Evolutionary conservation across 768 basidiomycete species (phyloP).

Genomic region (Leccinum broughii): DNA sequence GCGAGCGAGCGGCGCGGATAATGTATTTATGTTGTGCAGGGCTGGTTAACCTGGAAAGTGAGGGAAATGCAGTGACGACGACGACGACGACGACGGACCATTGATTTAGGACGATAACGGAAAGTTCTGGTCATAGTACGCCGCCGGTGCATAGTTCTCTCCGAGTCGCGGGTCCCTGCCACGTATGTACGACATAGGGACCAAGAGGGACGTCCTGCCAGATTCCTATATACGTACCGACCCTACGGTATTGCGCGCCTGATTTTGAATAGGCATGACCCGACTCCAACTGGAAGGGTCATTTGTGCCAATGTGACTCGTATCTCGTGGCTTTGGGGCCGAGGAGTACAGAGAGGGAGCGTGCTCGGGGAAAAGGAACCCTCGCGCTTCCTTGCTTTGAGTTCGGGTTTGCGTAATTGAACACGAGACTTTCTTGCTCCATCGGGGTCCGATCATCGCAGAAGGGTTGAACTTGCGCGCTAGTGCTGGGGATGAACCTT

Average conservation of each 20-base stretch:
- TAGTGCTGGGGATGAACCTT: neutral
- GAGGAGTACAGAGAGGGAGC: neutral
- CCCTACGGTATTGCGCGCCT: conserved; percentile 3
- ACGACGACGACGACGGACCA: neutral
- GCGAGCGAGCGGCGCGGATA: neutral
- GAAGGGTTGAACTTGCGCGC: neutral
- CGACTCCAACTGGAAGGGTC: conserved; percentile 7
- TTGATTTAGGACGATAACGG: neutral
- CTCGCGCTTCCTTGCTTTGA: conserved; percentile 1
- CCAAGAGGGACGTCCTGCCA: neutral
- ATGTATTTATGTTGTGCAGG: neutral
- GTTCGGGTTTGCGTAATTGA: neutral
- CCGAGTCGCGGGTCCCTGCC: neutral
- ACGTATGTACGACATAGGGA: neutral
- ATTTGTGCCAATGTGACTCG: neutral
- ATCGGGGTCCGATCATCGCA: conserved; percentile 16
- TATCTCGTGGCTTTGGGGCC: neutral
- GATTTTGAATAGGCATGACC: neutral
- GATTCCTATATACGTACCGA: neutral
- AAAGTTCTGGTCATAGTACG: neutral
- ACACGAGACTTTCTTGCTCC: conserved; percentile 5
- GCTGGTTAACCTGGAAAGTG: neutral
- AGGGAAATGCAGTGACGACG: neutral
- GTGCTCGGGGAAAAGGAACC: neutral
- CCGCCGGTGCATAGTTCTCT: neutral